Evolutionary conservation across 2,329 filamentous ascomycete species (phyloP).

Genomic region (Fusarium hostae): DNA sequence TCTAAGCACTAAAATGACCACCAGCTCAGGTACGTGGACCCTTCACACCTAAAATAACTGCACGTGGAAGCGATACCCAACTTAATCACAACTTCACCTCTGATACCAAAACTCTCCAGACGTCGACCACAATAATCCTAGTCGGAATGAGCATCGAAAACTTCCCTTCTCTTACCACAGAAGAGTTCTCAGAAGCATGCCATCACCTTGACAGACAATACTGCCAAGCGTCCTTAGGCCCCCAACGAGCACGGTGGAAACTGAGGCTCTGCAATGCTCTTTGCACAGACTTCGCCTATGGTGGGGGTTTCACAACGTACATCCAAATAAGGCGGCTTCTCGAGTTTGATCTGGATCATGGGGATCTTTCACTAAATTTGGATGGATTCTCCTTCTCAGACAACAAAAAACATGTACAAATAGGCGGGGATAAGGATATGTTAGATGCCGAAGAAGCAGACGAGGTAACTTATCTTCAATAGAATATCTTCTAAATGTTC

Average conservation of each 20-base stretch:
- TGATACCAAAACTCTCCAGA: neutral
- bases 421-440: slow-evolving; percentile 59
- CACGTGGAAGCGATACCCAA: slow-evolving; percentile 21
- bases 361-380: slow-evolving; percentile 59
- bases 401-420: slow-evolving; percentile 27
- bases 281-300: slow-evolving; percentile 55
- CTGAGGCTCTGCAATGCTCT: slow-evolving; percentile 64
- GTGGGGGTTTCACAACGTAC: slow-evolving; percentile 62
- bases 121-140: neutral
- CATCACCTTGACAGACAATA: slow-evolving; percentile 70
- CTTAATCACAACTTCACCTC: slow-evolving; percentile 7
- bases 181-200: slow-evolving; percentile 74
- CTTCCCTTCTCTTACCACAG: slow-evolving; percentile 70
- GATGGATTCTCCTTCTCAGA: slow-evolving; percentile 58
- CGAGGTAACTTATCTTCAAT: slow-evolving; percentile 54
- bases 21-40: slow-evolving; percentile 12
- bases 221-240: slow-evolving; percentile 66
- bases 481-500: slow-evolving; percentile 5
- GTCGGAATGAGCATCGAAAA: slow-evolving; percentile 57
- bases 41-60: slow-evolving; percentile 9
- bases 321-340: slow-evolving; percentile 67
- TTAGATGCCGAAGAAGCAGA: slow-evolving; percentile 63
- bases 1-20: neutral
- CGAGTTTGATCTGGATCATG: slow-evolving; percentile 56
- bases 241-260: slow-evolving; percentile 64